Evolutionary conservation across 805 yeast genomes (phyloP).

Genomic region (Candida methanosorbosa): DNA sequence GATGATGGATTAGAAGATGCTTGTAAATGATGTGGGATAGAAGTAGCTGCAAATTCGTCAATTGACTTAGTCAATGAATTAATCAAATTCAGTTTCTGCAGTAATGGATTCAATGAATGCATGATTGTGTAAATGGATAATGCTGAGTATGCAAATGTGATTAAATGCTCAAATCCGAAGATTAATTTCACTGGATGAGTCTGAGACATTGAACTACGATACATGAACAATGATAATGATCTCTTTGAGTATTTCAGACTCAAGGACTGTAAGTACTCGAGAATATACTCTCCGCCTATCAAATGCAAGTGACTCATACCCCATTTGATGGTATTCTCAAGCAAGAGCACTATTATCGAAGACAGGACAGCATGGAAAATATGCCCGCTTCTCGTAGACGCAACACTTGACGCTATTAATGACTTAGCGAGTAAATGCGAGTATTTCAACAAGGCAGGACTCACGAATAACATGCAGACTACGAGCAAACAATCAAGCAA

Average conservation of each 20-base stretch:
- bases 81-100: conserved; percentile 9
- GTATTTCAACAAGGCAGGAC: conserved; percentile 18
- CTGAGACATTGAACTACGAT: background rate
- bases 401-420: conserved; percentile 23
- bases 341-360: background rate
- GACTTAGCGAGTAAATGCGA: conserved; percentile 23
- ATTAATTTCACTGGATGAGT: conserved; percentile 2
- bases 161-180: conserved; percentile 17
- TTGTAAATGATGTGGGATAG: conserved; percentile 8
- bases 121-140: conserved; percentile 22
- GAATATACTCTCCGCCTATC: background rate
- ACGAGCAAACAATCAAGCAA: conserved; percentile 12
- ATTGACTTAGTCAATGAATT: conserved; percentile 10
- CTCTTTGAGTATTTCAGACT: background rate
- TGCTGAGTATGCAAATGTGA: conserved; percentile 19
- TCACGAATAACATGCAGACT: conserved; percentile 7
- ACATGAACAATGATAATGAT: background rate
- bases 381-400: conserved; percentile 20
- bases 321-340: conserved; percentile 6
- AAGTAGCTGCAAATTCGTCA: conserved; percentile 9
- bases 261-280: background rate
- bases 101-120: conserved; percentile 18
- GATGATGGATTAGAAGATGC: background rate
- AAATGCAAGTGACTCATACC: background rate
- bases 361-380: conserved; percentile 17